Base-by-base conservation (phyloP, 2,329 filamentous ascomycete genomes). In the Xenoacremonium recifei region DNA sequence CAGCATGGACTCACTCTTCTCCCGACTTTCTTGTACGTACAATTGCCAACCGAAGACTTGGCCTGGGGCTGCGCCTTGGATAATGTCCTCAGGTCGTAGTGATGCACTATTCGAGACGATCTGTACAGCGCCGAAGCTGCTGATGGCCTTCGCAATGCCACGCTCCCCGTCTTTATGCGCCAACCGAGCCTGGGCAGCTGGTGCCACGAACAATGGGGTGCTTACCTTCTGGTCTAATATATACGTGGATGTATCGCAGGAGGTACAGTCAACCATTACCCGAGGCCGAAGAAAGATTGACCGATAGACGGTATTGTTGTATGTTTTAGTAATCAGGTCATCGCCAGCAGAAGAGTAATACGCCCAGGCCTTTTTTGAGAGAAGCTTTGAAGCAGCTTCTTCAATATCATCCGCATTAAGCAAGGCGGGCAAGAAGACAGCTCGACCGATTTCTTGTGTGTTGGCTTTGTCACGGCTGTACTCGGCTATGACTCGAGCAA, bases 281-380 rank as follows among this genome's bases (percentile, higher is more conserved):
- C 89, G 76, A 7, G 89, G 89, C 11, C 89, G 82, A 5, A 95
- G 75, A 3, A 95, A 72, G 53, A 95, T 91, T 47, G 80, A 77
- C 27, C 77, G 77, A 63, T 89, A 95, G 18, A 86, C 84, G 18
- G 72, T 65, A 57, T 82, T 85, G 70, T 95, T 95, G 64, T 84
- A 77, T n/a, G 64, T 62, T 62, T 95, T 95, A 46, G 84, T 85
- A 52, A 79, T 63, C 23, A 88, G 72, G 63, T 95, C 89, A 63
- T 95, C 89, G 39, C 77, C 74, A 2, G 86, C 87, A 1, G 88
- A 93, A 65, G 79, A 91, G 69, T 95, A 95, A 69, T 95, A 95
- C 36, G 87, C 35, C 23, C 23, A 27, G 13, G 13, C 7, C 23
- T 27, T 27, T 13, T 27, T 27, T 7, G 23, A 27, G 13, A 27